Evolutionary conservation across 2,329 filamentous ascomycete genomes (phyloP).

Genomic region (Ophiostoma sp.): DNA sequence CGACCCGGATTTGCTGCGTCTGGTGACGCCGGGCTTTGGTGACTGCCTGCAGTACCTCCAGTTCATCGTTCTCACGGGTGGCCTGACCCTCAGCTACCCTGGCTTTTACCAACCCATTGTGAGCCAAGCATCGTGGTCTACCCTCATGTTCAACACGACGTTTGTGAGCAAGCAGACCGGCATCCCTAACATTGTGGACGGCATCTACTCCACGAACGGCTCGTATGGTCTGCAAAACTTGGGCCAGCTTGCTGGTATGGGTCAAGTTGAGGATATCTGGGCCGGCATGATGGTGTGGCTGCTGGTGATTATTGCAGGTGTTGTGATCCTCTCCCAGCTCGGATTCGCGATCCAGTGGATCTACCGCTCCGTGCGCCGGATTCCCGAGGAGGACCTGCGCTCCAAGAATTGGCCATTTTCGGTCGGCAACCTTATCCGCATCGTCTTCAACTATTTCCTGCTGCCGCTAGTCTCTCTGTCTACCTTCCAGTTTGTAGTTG

Average conservation of each 20-base stretch:
- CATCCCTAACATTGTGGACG: slow-evolving; percentile 70
- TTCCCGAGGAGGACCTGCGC: slow-evolving; percentile 80
- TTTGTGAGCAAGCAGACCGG: slow-evolving; percentile 70
- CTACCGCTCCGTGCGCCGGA: slow-evolving; percentile 68
- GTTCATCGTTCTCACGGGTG: slow-evolving; percentile 85
- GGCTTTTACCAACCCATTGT: slow-evolving; percentile 92
- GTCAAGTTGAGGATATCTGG: slow-evolving; percentile 78
- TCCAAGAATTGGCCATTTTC: slow-evolving; percentile 91
- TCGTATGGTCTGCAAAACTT: slow-evolving; percentile 77
- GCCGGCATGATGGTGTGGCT: slow-evolving; percentile 92
- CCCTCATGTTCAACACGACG: slow-evolving; percentile 89
- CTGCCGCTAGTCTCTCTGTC: slow-evolving; percentile 84
- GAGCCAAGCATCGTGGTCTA: slow-evolving; percentile 84
- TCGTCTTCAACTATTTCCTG: slow-evolving; percentile 91
- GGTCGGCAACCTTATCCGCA: slow-evolving; percentile 73
- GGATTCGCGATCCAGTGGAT: slow-evolving; percentile 78
- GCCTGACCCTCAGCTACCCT: slow-evolving; percentile 82
- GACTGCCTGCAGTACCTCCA: slow-evolving; percentile 98
- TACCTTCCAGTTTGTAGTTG: slow-evolving; percentile 85
- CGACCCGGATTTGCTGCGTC: slow-evolving; percentile 83
- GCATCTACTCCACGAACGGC: slow-evolving; percentile 79
- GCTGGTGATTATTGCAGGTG: slow-evolving; percentile 68
- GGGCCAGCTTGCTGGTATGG: slow-evolving; percentile 81
- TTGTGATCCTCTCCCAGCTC: slow-evolving; percentile 70
- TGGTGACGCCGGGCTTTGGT: slow-evolving; percentile 94